Percentiles rank a stretch among this genome's conserved stretches.
Evolutionary conservation across 1,284 basidiomycete genomes (phyloP).

Genomic region (Phylloboletellus chloephorus): DNA sequence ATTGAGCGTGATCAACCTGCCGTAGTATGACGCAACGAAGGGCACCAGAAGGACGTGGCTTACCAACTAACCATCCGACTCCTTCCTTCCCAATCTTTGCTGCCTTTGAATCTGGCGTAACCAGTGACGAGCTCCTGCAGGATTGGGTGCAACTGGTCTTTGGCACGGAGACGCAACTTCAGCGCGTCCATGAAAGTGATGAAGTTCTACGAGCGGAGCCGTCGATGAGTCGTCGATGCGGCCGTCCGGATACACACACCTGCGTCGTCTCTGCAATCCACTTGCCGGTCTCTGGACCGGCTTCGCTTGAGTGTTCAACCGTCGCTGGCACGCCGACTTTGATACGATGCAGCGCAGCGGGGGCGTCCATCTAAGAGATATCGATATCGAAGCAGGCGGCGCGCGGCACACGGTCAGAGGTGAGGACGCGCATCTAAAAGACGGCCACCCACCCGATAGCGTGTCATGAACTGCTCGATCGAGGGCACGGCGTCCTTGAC

Average conservation of each 20-base stretch:
- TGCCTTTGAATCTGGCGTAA: conserved; percentile 88
- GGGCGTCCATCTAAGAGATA: conserved; percentile 78
- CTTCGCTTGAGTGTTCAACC: conserved; percentile 85
- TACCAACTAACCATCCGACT: conserved; percentile 92
- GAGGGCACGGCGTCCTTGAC: conserved; percentile 80
- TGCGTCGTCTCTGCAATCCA: conserved; percentile 99
- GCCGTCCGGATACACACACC: conserved; percentile 39
- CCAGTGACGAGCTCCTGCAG: conserved; percentile 91
- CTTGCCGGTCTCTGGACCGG: conserved; percentile 84
- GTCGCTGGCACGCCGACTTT: conserved; percentile 94
- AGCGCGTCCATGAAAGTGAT: conserved; percentile 99
- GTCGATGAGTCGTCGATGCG: background rate
- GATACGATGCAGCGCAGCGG: conserved; percentile 86
- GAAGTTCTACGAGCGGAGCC: conserved; percentile 59
- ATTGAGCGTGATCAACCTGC: conserved; percentile 92
- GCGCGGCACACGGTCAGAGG: background rate
- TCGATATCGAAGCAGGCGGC: background rate
- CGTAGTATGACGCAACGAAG: background rate
- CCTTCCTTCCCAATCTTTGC: conserved; percentile 91
- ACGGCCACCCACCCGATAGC: conserved; percentile 64
- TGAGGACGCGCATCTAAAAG: too few species aligned
- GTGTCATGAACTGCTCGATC: conserved; percentile 87
- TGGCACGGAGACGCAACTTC: conserved; percentile 87
- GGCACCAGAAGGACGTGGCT: conserved; percentile 20
- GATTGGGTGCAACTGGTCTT: conserved; percentile 95